A percentile compares a stretch with the other conserved stretches of the same genome.
phyloP scores from a whole-genome alignment of 768 basidiomycete species.

The Udeniomyces megalosporus region DNA sequence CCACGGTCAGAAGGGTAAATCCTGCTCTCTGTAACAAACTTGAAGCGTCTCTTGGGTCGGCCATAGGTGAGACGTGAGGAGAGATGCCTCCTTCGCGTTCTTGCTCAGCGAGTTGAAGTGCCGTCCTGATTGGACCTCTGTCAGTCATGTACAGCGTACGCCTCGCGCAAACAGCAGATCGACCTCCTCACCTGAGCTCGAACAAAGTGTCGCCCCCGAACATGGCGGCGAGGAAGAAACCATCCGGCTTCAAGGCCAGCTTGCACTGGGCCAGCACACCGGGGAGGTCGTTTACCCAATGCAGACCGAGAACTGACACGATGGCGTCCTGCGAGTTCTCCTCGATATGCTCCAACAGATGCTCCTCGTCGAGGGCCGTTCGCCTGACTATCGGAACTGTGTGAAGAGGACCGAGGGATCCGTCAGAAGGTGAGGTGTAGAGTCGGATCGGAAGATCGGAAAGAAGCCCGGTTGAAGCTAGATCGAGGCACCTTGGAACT shows the following conservation, averaged over 20 bases:
- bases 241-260: constrained; percentile 71
- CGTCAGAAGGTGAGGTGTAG: too few relatives aligned
- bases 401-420: neutral
- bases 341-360: constrained; percentile 46
- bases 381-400: constrained; percentile 59
- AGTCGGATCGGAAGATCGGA: neutral
- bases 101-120: constrained; percentile 80
- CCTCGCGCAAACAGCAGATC: too few relatives aligned
- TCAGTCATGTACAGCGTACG: too few relatives aligned
- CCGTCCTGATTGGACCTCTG: constrained; percentile 63
- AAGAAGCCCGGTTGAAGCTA: neutral
- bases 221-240: constrained; percentile 84
- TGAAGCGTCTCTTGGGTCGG: constrained; percentile 83
- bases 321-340: constrained; percentile 76
- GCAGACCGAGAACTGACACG: constrained; percentile 75
- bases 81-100: constrained; percentile 93
- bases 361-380: constrained; percentile 69
- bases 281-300: constrained; percentile 96
- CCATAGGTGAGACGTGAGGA: constrained; percentile 95
- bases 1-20: constrained; percentile 83
- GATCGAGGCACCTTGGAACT: constrained; percentile 59
- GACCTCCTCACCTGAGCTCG: constrained; percentile 57
- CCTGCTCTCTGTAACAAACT: constrained; percentile 84
- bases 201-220: constrained; percentile 93
- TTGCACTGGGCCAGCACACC: constrained; percentile 74